Conservation (phyloP, 768 basidiomycete genomes). For the Trametes gibbosa region DNA sequence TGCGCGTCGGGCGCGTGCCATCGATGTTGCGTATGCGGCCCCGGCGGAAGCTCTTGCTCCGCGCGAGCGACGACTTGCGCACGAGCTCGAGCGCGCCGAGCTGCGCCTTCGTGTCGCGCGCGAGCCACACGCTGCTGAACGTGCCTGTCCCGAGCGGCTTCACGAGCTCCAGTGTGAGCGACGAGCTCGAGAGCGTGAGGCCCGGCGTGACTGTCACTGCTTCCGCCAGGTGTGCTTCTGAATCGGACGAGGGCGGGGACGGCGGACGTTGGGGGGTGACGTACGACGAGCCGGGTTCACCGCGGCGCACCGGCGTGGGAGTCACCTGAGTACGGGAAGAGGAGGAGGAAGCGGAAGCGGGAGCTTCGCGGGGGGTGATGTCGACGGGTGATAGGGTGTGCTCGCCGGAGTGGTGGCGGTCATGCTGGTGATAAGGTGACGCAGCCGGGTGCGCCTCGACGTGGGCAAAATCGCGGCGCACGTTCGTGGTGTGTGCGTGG, state of each 20-base stretch:
- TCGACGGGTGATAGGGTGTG: conserved; percentile 11
- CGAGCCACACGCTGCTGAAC: conserved; percentile 77
- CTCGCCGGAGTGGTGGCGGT: conserved; percentile 1
- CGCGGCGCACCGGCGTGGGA: conserved; percentile 4
- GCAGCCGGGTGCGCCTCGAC: conserved; percentile 9
- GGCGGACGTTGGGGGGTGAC: conserved; percentile 10
- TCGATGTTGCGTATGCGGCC: conserved; percentile 15
- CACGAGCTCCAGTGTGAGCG: conserved; percentile 43
- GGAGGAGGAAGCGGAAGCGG: too few relatives aligned
- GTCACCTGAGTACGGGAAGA: background rate
- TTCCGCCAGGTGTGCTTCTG: background rate
- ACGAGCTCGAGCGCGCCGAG: conserved; percentile 28
- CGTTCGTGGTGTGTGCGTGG: conserved; percentile 14
- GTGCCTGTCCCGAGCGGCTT: conserved; percentile 65
- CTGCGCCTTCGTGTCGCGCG: conserved; percentile 33
- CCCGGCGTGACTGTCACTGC: conserved; percentile 8
- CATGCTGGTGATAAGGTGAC: background rate
- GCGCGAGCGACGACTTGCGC: conserved; percentile 24
- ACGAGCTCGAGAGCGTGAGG: conserved; percentile 11
- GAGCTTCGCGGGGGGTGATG: background rate
- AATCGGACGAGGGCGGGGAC: conserved; percentile 14
- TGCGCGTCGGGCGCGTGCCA: conserved; percentile 17
- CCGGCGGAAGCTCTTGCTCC: conserved; percentile 24
- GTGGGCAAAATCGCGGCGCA: conserved; percentile 20
- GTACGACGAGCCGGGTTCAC: background rate